Base-by-base conservation (phyloP, 2,329 filamentous ascomycete species). In the Malbranchea zuffiana region DNA sequence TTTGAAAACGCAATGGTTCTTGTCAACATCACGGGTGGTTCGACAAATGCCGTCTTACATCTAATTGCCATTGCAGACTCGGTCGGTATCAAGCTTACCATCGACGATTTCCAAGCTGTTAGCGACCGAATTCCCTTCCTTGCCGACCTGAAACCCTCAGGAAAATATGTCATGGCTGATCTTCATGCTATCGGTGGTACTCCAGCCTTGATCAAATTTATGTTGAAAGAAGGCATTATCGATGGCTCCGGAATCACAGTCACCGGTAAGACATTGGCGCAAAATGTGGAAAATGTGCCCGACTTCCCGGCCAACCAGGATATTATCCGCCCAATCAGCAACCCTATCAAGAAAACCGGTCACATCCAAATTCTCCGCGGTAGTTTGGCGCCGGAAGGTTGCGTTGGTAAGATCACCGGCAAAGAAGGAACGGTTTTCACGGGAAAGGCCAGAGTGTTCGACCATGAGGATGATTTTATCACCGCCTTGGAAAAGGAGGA, bases 1-100 rank as follows among this genome's bases (percentile, higher is more conserved):
- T 87, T 90, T 49, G 82, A 88, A 63, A 80, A 88, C 54, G 83
- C 83, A 52, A 88, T 90, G 81, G 72, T 82, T 6, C 68, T 88
- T 17, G 78, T 86, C 46, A 87, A 79, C 56, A 80, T 88, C 50
- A 82, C 84, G 3, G 83, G 83, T 37, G 83, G 83, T 45, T 86
- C 81, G 52, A 90, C 83, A 46, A 90, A 90, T 59, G 83, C 83
- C 25, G 83, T 90, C 23, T 74, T 90, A 30, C 83, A 90, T 59
- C 62, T 90, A 32, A 83, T 90, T 54, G 83, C 83, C 51, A 86
- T 88, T 40, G 83, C 83, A 43, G 80, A 88, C 61, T 72, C 79
- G 4, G 82, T 85, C 15, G 83, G 82, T 50, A 72, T 90, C 56
- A 82, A 84, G 60, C 73, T 90, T 38, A 84, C 80, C 31, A 80